A percentile compares a stretch with the other conserved stretches of the same genome.
phyloP scores from a whole-genome alignment of 2,329 filamentous ascomycete genomes.

The Colletotrichum agaves region DNA sequence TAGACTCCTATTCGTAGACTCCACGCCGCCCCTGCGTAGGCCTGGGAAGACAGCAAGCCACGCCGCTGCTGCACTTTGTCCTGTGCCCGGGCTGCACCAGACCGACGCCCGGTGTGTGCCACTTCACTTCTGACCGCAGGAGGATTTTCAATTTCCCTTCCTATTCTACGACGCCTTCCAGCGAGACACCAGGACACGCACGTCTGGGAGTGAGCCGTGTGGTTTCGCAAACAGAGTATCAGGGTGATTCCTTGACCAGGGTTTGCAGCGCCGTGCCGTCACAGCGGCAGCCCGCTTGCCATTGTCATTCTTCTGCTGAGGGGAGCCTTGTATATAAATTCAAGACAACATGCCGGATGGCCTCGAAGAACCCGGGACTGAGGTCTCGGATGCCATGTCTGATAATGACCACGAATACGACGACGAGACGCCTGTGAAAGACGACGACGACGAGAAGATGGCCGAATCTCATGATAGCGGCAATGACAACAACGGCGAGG shows the following conservation, averaged over 20 bases:
- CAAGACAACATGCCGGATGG: constrained; percentile 67
- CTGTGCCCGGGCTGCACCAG: constrained; percentile 27
- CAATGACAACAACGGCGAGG: constrained; percentile 59
- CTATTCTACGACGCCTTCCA: constrained; percentile 29
- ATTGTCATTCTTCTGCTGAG: constrained; percentile 17
- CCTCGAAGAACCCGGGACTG: constrained; percentile 62
- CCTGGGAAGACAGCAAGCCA: constrained; percentile 33
- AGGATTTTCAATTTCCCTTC: constrained; percentile 29
- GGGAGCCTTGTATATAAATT: constrained; percentile 58
- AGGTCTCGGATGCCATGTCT: constrained; percentile 68
- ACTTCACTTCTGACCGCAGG: constrained; percentile 27
- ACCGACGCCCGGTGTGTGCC: constrained; percentile 31
- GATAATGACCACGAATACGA: constrained; percentile 69
- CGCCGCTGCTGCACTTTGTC: constrained; percentile 15
- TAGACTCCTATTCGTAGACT: constrained; percentile 24
- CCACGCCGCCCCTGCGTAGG: constrained; percentile 37
- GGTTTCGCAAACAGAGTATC: constrained; percentile 34
- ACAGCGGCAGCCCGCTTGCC: constrained; percentile 38
- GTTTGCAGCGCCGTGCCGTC: constrained; percentile 48
- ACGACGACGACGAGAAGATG: constrained; percentile 63
- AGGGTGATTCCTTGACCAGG: constrained; percentile 40
- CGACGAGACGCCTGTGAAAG: constrained; percentile 57
- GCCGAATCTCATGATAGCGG: constrained; percentile 51
- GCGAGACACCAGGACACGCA: constrained; percentile 23
- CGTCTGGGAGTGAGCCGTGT: constrained; percentile 34